Evolutionary conservation across 2,329 filamentous ascomycete genomes (phyloP), one percentile per base, ranked within the genome.

Genomic region (Stagonosporopsis cucurbitacearum): DNA sequence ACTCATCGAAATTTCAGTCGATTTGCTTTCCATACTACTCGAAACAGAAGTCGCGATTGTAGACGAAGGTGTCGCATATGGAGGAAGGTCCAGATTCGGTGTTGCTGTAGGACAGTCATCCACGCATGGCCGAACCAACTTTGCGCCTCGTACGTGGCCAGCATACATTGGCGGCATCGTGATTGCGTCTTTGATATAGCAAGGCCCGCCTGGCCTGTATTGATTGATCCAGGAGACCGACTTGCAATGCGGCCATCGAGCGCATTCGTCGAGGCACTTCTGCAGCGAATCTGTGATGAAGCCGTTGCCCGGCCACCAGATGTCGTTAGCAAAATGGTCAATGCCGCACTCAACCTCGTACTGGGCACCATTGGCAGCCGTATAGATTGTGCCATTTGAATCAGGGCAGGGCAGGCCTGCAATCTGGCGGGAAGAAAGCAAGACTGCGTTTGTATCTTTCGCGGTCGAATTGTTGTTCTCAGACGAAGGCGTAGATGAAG

Each of bases 311-410:
- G 33, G 23, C 50, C 50, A 58, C 19, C 26, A 41, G 6, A 60
- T 54, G 36, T 65, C 60, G 28, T 50, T 57, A 26, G 39, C 35
- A 17, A 7, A 4, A 22, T 60, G 60, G 37, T 66, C 63, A 5
- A 39, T 35, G 23, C 44, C 47, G 56, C 64, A 67, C 35, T 67
- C 53, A n/a, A 67, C 48, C 8, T 40, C n/a, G 32, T 60, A 67
- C 26, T 51, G 45, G 6, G 60, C 58, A 12, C 60, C 58, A 19
- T 53, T 58, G 2, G 49, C 32, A 9, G 46, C 44, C 3, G 44
- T 58, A 37, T 53, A 60, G 6, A 47, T 55, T 6, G 54, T 59
- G 12, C 51, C 51, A 17, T 35, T 36, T 5, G 43, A 30, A 22
- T 25, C 12, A 15, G 43, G 43, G 20, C 43, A 46, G 12, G 26